Base-by-base conservation (phyloP, 2,329 filamentous ascomycete species). In the Leptodontidium sp. region DNA sequence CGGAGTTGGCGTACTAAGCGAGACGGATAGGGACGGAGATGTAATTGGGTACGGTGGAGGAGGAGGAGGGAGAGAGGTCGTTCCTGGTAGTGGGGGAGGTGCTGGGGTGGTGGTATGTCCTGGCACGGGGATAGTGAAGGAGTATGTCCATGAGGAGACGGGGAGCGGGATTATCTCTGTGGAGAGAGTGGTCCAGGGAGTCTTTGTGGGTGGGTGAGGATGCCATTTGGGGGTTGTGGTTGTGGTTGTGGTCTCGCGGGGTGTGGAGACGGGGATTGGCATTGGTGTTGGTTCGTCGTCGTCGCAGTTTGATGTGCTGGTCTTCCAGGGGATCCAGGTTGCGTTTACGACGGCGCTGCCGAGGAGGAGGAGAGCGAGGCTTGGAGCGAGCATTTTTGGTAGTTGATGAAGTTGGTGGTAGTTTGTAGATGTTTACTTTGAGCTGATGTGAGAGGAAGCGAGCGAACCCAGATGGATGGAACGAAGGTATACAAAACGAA, bases 241-340 rank as follows among this genome's bases (percentile, higher is more conserved):
- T 21, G 21, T 35, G 47, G 26, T 40, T 17, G 38, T 62, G 45
- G 49, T 40, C 29, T 53, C 12, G 26, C 24, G 26, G 47, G 15
- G 4, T 21, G 45, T 21, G 11, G 21, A 38, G 26, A 40, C 8
- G 8, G 32, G 32, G n/a, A 32, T 1, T 11, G 26, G 49, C 2
- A 38, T n/a, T 24, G 61, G 38, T 14, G 65, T 63, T 8, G 65
- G 40, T n/a, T 63, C 62, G 47, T 64, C 57, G 47, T 64, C 58
- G 15, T 47, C 65, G 50, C 52, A 65, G 40, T 40, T 21, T 14
- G 40, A 29, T 52, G 53, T 26, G 65, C 49, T 52, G 32, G 29
- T 47, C 47, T 58, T 58, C 65, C 59, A 63, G 6, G 53, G 53
- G 32, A 57, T 38, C 38, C 58, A 55, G 12, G 52, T 52, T 49